Evolutionary conservation across 2,329 filamentous ascomycete species (phyloP).

Genomic region (Aspergillus pseudoterreus): DNA sequence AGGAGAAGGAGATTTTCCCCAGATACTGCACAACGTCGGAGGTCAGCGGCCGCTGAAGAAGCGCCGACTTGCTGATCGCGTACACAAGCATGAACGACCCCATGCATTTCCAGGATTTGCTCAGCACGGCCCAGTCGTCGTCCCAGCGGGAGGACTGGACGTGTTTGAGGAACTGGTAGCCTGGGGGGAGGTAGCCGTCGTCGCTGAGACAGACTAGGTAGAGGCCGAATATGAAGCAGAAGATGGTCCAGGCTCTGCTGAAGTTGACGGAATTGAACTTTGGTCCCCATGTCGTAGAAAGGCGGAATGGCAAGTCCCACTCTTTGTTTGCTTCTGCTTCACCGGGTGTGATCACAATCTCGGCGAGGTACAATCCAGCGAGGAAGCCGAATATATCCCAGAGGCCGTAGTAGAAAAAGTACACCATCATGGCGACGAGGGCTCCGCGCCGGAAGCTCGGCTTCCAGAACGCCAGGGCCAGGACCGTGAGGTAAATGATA

Average conservation of each 20-base stretch:
- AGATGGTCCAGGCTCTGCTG: neutral
- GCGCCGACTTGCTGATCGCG: conserved; percentile 15
- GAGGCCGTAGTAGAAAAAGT: conserved; percentile 20
- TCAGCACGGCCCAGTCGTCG: conserved; percentile 15
- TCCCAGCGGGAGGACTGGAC: conserved; percentile 17
- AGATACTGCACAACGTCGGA: conserved; percentile 22
- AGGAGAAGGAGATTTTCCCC: conserved; percentile 28
- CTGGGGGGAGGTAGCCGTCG: conserved; percentile 17
- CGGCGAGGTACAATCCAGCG: conserved; percentile 18
- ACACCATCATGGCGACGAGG: conserved; percentile 6
- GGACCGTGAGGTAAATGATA: conserved; percentile 16
- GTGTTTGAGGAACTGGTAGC: conserved; percentile 14
- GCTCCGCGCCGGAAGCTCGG: conserved; percentile 8
- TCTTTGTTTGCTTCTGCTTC: neutral
- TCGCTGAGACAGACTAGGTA: conserved; percentile 20
- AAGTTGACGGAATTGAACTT: neutral
- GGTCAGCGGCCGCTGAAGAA: conserved; percentile 16
- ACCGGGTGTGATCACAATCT: neutral
- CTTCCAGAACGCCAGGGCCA: conserved; percentile 15
- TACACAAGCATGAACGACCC: conserved; percentile 17
- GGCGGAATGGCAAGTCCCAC: neutral
- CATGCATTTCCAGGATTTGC: conserved; percentile 18
- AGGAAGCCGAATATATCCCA: conserved; percentile 21
- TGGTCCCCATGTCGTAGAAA: neutral
- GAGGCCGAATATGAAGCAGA: conserved; percentile 13